phyloP scores from a whole-genome alignment of 2,329 filamentous ascomycete genomes.

The Bipolaris gigantea region DNA sequence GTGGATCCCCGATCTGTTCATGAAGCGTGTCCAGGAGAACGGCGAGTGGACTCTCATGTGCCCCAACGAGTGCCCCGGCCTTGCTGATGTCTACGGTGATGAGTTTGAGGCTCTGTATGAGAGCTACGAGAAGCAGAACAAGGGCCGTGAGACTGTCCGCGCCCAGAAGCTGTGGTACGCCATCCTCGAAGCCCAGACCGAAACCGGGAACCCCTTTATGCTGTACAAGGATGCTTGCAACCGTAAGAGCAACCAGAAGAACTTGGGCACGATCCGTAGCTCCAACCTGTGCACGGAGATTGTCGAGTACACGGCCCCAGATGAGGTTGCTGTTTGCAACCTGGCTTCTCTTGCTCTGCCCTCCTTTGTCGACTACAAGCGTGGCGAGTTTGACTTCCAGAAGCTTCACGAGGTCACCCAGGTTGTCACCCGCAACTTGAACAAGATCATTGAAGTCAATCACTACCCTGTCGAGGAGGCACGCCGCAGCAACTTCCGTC shows the following conservation, averaged over 20 bases:
- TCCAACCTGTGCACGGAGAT: conserved; percentile 99
- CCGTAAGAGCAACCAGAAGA: conserved; percentile 99
- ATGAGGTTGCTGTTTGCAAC: conserved; percentile 99
- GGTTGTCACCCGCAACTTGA: conserved; percentile 91
- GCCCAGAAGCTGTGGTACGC: conserved; percentile 99
- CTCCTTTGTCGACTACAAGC: conserved; percentile 83
- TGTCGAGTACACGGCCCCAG: conserved; percentile 92
- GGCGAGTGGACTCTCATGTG: conserved; percentile 98
- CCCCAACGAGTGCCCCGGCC: conserved; percentile 90
- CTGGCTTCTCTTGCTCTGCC: conserved; percentile 91
- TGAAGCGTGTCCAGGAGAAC: conserved; percentile 99
- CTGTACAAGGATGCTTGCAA: conserved; percentile 99
- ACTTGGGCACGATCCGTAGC: conserved; percentile 95
- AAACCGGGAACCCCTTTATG: conserved; percentile 99
- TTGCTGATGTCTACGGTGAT: conserved; percentile 95
- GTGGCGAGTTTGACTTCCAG: conserved; percentile 88
- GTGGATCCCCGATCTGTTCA: conserved; percentile 99
- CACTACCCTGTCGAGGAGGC: conserved; percentile 97
- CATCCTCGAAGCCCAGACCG: conserved; percentile 95
- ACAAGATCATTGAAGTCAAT: conserved; percentile 98
- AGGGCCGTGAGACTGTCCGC: conserved; percentile 87
- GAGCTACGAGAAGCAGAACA: conserved; percentile 81
- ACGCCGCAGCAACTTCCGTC: conserved; percentile 93
- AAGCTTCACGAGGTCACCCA: conserved; percentile 94
- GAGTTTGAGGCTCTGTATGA: conserved; percentile 96